These are phyloP conservation scores for Cicer judaicum DNA, from an alignment of 306 rosid species.

Conservation along the genomic window DNA sequence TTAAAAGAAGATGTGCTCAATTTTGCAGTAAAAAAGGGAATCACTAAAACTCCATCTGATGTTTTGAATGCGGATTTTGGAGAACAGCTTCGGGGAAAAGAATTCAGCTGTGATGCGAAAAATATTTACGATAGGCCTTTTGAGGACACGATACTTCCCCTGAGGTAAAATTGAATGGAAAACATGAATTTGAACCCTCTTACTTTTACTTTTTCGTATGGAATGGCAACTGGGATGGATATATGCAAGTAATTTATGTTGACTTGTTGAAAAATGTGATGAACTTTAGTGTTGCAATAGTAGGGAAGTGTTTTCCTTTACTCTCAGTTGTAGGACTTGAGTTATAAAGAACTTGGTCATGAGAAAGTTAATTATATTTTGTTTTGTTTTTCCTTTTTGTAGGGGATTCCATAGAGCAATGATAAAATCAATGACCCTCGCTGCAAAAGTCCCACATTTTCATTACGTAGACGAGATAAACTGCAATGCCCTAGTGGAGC, in stretches of 20 bases:
- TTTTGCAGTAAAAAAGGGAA: slow-evolving; percentile 66
- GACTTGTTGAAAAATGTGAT: slow-evolving; percentile 26
- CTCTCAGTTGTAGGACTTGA: slow-evolving; percentile 13
- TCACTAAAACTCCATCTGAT: slow-evolving; percentile 48
- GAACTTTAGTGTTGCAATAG: slow-evolving; percentile 23
- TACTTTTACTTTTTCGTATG: neutral
- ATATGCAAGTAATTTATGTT: slow-evolving; percentile 13
- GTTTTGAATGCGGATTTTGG: slow-evolving; percentile 46
- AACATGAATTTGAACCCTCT: slow-evolving; percentile 16
- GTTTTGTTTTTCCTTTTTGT: slow-evolving; percentile 35
- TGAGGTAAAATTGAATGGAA: slow-evolving; percentile 65
- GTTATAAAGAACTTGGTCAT: slow-evolving; percentile 13
- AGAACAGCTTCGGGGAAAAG: slow-evolving; percentile 49
- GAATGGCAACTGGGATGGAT: slow-evolving; percentile 35
- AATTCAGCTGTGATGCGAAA: slow-evolving; percentile 38
- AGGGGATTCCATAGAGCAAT: slow-evolving; percentile 92
- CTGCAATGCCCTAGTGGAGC: slow-evolving; percentile 74
- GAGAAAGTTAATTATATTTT: slow-evolving; percentile 26
- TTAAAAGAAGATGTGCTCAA: slow-evolving; percentile 76
- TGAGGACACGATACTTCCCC: slow-evolving; percentile 63
- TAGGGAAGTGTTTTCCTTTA: slow-evolving; percentile 22
- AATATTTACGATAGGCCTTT: slow-evolving; percentile 46
- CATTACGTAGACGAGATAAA: slow-evolving; percentile 89
- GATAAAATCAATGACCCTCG: slow-evolving; percentile 84
- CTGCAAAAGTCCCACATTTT: slow-evolving; percentile 95